phyloP scores from a whole-genome alignment of 106 monocot species.

The Narthecium ossifragum region DNA sequence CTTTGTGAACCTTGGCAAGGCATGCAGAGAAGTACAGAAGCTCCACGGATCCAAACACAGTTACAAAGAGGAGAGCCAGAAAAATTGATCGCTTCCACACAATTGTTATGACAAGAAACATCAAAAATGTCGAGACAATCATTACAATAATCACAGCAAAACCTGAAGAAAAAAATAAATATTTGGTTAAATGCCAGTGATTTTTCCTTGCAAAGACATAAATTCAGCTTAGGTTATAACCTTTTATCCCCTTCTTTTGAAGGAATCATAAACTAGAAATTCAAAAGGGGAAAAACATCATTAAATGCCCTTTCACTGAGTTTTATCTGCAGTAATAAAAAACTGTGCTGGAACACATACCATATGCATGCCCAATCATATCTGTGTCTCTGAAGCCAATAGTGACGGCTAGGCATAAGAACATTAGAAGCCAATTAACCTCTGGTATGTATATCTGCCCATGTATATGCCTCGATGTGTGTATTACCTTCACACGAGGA shows the following conservation, averaged over 20 bases:
- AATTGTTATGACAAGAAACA: conserved; percentile 70
- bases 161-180: conserved; percentile 27
- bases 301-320: no score
- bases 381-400: conserved; percentile 60
- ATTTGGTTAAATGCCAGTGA: no score
- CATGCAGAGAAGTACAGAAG: conserved; percentile 70
- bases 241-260: background rate
- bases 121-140: conserved; percentile 81
- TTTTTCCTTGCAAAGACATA: no score
- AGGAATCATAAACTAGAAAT: background rate
- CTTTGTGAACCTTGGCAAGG: conserved; percentile 49
- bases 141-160: conserved; percentile 76
- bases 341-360: no score
- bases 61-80: conserved; percentile 27
- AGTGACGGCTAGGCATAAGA: conserved; percentile 53
- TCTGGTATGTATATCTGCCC: conserved; percentile 96
- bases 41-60: conserved; percentile 64
- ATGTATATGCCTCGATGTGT: conserved; percentile 66
- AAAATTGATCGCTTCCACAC: conserved; percentile 53
- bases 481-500: conserved; percentile 76
- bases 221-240: no score
- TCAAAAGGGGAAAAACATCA: conserved; percentile 3
- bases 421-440: conserved; percentile 78
- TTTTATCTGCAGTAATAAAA: no score
- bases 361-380: conserved; percentile 82